Evolutionary conservation across 1,284 basidiomycete genomes (phyloP).

Genomic region (Fistulinella staudtii): DNA sequence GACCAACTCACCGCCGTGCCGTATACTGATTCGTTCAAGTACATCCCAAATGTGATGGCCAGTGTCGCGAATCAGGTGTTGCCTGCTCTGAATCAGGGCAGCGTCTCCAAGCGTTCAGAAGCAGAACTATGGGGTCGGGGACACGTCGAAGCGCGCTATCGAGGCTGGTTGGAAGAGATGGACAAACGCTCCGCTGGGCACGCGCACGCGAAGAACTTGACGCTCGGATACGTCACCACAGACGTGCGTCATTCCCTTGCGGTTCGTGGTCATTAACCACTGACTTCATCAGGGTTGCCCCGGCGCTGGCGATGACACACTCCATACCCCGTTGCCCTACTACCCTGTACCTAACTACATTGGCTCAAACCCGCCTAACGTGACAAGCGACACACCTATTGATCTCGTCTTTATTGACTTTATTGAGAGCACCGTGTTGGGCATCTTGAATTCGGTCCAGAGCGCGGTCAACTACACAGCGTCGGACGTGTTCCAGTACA

Average conservation of each 20-base stretch:
- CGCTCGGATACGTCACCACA: slow-evolving; percentile 68
- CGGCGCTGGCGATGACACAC: slow-evolving; percentile 66
- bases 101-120: slow-evolving; percentile 34
- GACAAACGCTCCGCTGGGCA: slow-evolving; percentile 26
- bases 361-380: slow-evolving; percentile 49
- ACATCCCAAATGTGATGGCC: slow-evolving; percentile 49
- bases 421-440: slow-evolving; percentile 50
- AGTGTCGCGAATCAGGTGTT: slow-evolving; percentile 51
- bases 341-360: slow-evolving; percentile 55
- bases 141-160: slow-evolving; percentile 49
- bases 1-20: slow-evolving; percentile 74
- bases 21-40: slow-evolving; percentile 58
- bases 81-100: slow-evolving; percentile 47
- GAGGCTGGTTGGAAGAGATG: slow-evolving; percentile 56
- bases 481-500: slow-evolving; percentile 51
- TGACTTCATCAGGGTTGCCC: slow-evolving; percentile 51
- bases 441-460: slow-evolving; percentile 54
- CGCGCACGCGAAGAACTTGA: slow-evolving; percentile 42
- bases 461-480: slow-evolving; percentile 46
- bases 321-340: slow-evolving; percentile 56
- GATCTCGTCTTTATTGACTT: slow-evolving; percentile 73
- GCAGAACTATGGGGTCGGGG: slow-evolving; percentile 47
- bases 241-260: slow-evolving; percentile 46
- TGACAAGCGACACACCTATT: slow-evolving; percentile 47
- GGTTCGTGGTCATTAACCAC: not conserved